A percentile compares a stretch with the other conserved stretches of the same genome.
These are phyloP conservation scores for Globisporangium lucens DNA, from an alignment of 352 stramenopile species.

Conservation along the genomic window DNA sequence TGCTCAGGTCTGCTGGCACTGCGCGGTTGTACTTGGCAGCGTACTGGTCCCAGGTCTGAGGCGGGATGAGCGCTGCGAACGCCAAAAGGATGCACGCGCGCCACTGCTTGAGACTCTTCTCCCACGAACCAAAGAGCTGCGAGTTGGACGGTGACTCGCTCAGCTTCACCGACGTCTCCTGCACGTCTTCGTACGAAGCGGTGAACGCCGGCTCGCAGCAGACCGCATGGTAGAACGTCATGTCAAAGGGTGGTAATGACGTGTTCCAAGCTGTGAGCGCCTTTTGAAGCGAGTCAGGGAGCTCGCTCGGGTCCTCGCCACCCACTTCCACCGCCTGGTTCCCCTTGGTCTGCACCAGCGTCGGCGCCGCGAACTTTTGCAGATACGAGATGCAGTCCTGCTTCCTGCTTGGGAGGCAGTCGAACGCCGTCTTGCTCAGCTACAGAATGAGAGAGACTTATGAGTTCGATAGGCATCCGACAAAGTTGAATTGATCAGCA, in stretches of 20 bases:
- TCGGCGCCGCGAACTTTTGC: slow-evolving; percentile 48
- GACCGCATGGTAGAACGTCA: slow-evolving; percentile 69
- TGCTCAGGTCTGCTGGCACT: slow-evolving; percentile 46
- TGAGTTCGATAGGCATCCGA: no score
- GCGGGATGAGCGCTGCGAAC: slow-evolving; percentile 65
- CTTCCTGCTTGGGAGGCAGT: slow-evolving; percentile 56
- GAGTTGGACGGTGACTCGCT: slow-evolving; percentile 33
- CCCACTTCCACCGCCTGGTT: slow-evolving; percentile 31
- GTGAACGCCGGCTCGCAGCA: slow-evolving; percentile 74
- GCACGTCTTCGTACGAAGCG: slow-evolving; percentile 52
- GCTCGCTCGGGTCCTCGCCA: slow-evolving; percentile 61
- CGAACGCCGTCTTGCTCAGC: slow-evolving; percentile 63
- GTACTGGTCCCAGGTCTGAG: slow-evolving; percentile 64
- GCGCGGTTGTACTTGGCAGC: slow-evolving; percentile 47
- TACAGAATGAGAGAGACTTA: no score
- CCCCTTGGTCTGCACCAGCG: not conserved
- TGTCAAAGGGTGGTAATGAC: slow-evolving; percentile 73
- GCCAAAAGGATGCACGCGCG: slow-evolving; percentile 60
- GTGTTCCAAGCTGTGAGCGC: slow-evolving; percentile 59
- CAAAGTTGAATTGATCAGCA: no score
- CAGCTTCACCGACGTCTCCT: slow-evolving; percentile 50
- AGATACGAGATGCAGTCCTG: slow-evolving; percentile 56
- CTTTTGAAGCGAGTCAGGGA: slow-evolving; percentile 41
- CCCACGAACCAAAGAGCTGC: slow-evolving; percentile 42
- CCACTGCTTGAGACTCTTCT: slow-evolving; percentile 53